These are phyloP conservation scores for Colletotrichum incanum DNA, from an alignment of 2,329 filamentous ascomycete genomes.

Conservation along the genomic window DNA sequence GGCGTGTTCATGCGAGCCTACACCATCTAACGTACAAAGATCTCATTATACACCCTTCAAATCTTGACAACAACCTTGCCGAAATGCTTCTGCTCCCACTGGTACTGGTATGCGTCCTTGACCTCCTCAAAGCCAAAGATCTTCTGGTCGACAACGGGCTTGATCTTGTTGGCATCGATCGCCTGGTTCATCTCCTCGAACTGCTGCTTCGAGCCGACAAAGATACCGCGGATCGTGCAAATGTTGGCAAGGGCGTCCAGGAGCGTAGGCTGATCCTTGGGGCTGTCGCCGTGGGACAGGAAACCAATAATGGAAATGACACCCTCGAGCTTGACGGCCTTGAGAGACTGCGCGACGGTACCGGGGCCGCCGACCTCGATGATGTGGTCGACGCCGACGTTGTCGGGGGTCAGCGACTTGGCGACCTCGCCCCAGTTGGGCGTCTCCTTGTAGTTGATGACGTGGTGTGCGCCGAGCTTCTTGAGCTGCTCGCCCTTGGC, in stretches of 20 bases:
- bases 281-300: slow-evolving; percentile 26
- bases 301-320: slow-evolving; percentile 59
- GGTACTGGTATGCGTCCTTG: slow-evolving; percentile 41
- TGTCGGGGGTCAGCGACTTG: slow-evolving; percentile 57
- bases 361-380: slow-evolving; percentile 64
- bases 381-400: slow-evolving; percentile 63
- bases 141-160: slow-evolving; percentile 34
- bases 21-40: not conserved
- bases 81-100: slow-evolving; percentile 38
- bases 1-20: not conserved
- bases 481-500: slow-evolving; percentile 61
- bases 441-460: slow-evolving; percentile 66
- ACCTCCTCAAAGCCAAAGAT: slow-evolving; percentile 41
- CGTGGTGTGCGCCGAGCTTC: slow-evolving; percentile 65
- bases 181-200: slow-evolving; percentile 41
- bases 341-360: slow-evolving; percentile 62
- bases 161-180: slow-evolving; percentile 39
- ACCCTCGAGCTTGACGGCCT: slow-evolving; percentile 62
- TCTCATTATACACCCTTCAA: not conserved
- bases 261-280: slow-evolving; percentile 31
- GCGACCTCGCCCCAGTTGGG: slow-evolving; percentile 63
- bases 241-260: slow-evolving; percentile 39
- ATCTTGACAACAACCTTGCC: slow-evolving; percentile 41
- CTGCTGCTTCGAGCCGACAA: slow-evolving; percentile 40
- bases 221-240: slow-evolving; percentile 38